A percentile compares a stretch with the other conserved stretches of the same genome.
Conservation (phyloP, 1,284 basidiomycete genomes). For the Irpex lacteus region DNA sequence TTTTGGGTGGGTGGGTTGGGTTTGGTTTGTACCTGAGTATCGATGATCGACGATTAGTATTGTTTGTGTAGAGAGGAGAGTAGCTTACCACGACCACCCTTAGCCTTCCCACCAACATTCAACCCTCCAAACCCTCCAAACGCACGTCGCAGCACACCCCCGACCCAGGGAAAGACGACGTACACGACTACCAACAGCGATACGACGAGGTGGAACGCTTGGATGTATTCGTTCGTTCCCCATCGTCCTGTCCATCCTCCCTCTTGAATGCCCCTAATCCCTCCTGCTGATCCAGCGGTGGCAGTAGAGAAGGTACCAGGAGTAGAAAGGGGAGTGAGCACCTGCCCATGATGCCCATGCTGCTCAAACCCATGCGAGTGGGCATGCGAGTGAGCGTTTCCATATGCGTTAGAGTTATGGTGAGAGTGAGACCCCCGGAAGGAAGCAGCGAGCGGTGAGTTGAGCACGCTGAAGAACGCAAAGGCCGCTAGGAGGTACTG, state of each 20-base stretch:
- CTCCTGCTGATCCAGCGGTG: no score
- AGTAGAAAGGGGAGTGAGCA: no score
- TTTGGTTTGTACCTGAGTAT: no score
- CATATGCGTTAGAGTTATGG: background rate
- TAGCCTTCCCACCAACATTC: background rate
- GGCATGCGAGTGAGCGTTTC: no score
- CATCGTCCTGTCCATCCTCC: conserved; percentile 23
- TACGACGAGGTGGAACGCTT: conserved; percentile 58
- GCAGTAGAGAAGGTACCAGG: no score
- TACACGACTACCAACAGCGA: conserved; percentile 58
- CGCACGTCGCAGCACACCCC: conserved; percentile 23
- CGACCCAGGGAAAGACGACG: conserved; percentile 52
- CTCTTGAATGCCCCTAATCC: no score
- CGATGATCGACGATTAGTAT: no score
- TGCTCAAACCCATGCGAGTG: background rate
- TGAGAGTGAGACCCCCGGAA: conserved; percentile 25
- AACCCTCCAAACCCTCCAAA: conserved; percentile 11
- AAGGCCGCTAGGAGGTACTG: conserved; percentile 76
- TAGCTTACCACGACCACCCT: no score
- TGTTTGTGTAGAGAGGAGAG: no score
- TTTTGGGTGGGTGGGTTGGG: no score
- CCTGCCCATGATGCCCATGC: conserved; percentile 32
- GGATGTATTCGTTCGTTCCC: conserved; percentile 49
- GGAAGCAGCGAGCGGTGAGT: conserved; percentile 56
- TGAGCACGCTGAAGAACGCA: conserved; percentile 75